Conservation (phyloP, 2,329 filamentous ascomycete genomes). For the Scytalidium lignicola region DNA sequence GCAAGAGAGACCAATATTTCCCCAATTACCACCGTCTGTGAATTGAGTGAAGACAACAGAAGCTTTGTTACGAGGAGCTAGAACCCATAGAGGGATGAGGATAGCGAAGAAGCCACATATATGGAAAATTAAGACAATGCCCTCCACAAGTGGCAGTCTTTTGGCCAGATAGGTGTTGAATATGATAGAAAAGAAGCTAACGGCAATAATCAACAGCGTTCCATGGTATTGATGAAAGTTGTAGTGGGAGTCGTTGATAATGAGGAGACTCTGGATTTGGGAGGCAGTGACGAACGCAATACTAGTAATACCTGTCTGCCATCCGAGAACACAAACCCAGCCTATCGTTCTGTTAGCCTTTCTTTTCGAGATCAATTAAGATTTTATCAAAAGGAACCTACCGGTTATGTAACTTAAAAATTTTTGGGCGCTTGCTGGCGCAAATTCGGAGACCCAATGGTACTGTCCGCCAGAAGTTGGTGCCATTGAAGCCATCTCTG, state of each 20-base stretch:
- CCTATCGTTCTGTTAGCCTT: constrained; percentile 24
- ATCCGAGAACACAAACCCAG: constrained; percentile 40
- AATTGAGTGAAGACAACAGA: constrained; percentile 23
- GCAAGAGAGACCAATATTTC: constrained; percentile 24
- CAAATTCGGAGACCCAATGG: constrained; percentile 52
- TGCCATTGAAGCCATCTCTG: constrained; percentile 30
- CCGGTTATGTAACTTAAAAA: constrained; percentile 49
- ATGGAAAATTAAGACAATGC: constrained; percentile 37
- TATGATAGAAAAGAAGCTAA: constrained; percentile 32
- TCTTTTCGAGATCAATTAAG: not conserved
- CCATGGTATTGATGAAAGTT: constrained; percentile 34
- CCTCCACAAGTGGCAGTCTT: constrained; percentile 36
- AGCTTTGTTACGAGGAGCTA: constrained; percentile 9
- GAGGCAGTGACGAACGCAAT: constrained; percentile 36
- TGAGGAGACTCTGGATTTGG: constrained; percentile 37
- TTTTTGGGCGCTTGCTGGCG: constrained; percentile 40
- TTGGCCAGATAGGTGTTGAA: constrained; percentile 37
- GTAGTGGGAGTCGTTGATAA: constrained; percentile 30
- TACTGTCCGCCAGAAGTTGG: constrained; percentile 54
- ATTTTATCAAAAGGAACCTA: constrained; percentile 9
- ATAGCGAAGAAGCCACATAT: constrained; percentile 38
- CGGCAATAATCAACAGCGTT: constrained; percentile 35
- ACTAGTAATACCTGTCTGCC: constrained; percentile 37
- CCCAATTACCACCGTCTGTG: constrained; percentile 25
- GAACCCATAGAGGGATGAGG: constrained; percentile 31